Base-by-base conservation (phyloP, 164 flowering plant species). In the Vitis rotundifolia region DNA sequence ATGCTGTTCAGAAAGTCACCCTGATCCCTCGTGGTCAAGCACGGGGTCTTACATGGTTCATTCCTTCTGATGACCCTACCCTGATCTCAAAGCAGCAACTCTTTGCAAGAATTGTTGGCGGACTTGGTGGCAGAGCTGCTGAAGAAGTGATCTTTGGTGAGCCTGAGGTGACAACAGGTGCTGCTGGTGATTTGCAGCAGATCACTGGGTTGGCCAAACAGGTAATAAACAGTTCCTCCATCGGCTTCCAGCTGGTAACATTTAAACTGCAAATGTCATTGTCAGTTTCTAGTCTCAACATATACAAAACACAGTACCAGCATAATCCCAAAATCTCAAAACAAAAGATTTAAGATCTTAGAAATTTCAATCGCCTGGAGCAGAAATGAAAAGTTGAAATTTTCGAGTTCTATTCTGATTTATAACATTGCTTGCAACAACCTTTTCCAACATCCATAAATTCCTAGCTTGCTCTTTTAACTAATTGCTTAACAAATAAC, bases 101-200 rank as follows among this genome's bases (percentile, higher is more conserved):
- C 9, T 90, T 86, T 85, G 97, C 97, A 59, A 83, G 97, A 80
- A 86, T 92, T 69, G 97, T 90, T 68, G 95, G 95, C 44, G 95
- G 93, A 31, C 91, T 92, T 29, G 97, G 97, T 56, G 97, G 97
- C 56, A 80, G 97, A 77, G 97, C 95, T 67, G 97, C 97, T 9
- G 95, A 92, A 78, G 97, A 89, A 80, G 73, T 92, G 26, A 89
- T 92, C 31, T 92, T 92, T 78, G 97, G 97, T 63, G 95, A 87
- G 82, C 76, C 91, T 14, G 97, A 92, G 82, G 91, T 92, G 49
- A 92, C 97, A 31, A 90, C 97, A 2, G 97, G 94, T 66, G 97
- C 97, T 55, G 91, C 83, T 65, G 87, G 94, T 72, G 97, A 92
- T 74, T 81, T 92, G 77, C 94, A 88, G 72, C 97, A 92, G 75